Evolutionary conservation across 1,284 basidiomycete genomes (phyloP), one percentile per base, ranked within the genome.

Genomic region (Ceratobasidium sp.): DNA sequence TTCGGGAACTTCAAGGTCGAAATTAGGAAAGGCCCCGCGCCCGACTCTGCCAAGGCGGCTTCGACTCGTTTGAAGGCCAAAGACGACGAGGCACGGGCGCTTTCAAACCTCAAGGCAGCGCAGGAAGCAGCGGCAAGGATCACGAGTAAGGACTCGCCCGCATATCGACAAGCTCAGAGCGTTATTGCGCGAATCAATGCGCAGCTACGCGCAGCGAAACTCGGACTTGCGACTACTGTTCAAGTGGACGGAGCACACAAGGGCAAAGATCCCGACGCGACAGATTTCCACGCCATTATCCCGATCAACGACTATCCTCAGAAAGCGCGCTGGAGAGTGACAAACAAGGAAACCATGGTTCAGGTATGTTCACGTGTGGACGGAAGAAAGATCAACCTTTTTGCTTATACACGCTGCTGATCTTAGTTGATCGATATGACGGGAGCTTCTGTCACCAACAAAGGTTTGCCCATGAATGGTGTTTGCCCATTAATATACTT

Each of bases 311-410:
- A 97, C 81, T 97, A 96, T 80, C 94, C 94, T 73, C 97, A 99
- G 83, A 98, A 98, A 82, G 97, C 97, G 43, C 88, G 97, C 76
- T 99, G 97, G 97, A 91, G 96, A 78, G 97, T 98, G 74, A 99
- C 97, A 30, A 99, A 99, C 85, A 99, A 99, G 85, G 97, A 99
- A 83, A 97, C 97, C n/a, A 98, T 99, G 96, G 92, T 93, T 57
- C 91, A 95, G 82, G 91, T 92, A 77, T 72, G 88, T 81, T 69
- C 43, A 8, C 30, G n/a, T n/a, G 14, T 26, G 23, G n/a, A n/a
- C 28, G 36, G 36, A 14, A 39, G 14, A 48, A 46, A 0, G 41
- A 59, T 50, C 21, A 43, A 26, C 69, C 52, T 30, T n/a, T 36
- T 32, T 5, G 46, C 70, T 45, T 6, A 65, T 60, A 9, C 26